Evolutionary conservation across 768 basidiomycete genomes (phyloP).

Genomic region (Boletus edulis): DNA sequence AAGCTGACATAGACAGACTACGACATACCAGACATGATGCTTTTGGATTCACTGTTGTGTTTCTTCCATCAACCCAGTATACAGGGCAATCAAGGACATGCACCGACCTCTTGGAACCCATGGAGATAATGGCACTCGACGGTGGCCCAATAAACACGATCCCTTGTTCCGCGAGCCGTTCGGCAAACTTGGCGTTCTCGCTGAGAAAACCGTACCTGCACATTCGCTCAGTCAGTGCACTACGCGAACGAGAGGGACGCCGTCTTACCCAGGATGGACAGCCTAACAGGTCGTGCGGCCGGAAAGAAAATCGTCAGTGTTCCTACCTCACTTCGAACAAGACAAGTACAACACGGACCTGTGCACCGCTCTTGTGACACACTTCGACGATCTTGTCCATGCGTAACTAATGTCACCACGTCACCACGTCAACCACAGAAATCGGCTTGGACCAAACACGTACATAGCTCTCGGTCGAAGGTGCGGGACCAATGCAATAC

Average conservation of each 20-base stretch:
- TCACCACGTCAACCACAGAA: conserved; percentile 1
- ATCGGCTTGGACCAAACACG: conserved; percentile 28
- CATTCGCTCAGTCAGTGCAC: background rate
- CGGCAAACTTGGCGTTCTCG: conserved; percentile 84
- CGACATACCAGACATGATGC: conserved; percentile 78
- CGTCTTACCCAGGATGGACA: conserved; percentile 80
- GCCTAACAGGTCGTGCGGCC: conserved; percentile 50
- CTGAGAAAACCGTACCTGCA: conserved; percentile 85
- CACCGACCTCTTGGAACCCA: conserved; percentile 90
- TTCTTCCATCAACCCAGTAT: background rate
- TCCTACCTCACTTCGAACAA: background rate
- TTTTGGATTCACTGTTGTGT: conserved; percentile 80
- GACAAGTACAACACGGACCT: conserved; percentile 45
- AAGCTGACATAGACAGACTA: background rate
- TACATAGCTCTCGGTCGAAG: conserved; percentile 86
- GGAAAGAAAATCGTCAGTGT: background rate
- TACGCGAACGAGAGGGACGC: background rate
- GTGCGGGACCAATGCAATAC: conserved; percentile 91
- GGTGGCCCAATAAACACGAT: conserved; percentile 93
- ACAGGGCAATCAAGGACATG: background rate
- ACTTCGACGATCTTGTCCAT: conserved; percentile 88
- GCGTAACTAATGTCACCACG: conserved; percentile 50
- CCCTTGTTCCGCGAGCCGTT: conserved; percentile 69
- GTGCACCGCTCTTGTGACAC: conserved; percentile 78
- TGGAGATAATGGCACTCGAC: conserved; percentile 80